These are phyloP conservation scores for Penicillium ucsense DNA, from an alignment of 495 filamentous ascomycete species.

Conservation along the genomic window DNA sequence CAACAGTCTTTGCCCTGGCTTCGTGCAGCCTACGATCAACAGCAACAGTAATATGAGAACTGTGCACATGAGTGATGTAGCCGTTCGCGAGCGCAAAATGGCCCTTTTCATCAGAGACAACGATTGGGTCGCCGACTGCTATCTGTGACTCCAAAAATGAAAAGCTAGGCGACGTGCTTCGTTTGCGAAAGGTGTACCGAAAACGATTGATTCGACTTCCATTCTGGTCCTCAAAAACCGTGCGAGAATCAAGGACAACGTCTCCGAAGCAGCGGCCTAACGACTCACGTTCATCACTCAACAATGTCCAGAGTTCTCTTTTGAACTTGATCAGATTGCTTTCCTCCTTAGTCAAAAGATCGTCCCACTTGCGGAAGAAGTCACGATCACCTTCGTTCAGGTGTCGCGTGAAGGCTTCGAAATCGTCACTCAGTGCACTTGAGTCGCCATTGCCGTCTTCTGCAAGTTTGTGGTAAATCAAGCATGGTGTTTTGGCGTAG, in stretches of 20 bases:
- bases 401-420: conserved; percentile 64
- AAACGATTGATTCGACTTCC: conserved; percentile 83
- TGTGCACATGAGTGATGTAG: conserved; percentile 68
- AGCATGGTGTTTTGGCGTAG: conserved; percentile 80
- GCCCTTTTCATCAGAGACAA: conserved; percentile 90
- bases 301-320: conserved; percentile 89
- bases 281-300: conserved; percentile 79
- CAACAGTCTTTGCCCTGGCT: conserved; percentile 59
- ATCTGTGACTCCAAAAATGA: conserved; percentile 90
- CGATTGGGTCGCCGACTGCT: conserved; percentile 80
- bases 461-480: conserved; percentile 87
- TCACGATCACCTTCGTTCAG: conserved; percentile 60
- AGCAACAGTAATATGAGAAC: conserved; percentile 67
- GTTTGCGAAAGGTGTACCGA: conserved; percentile 71
- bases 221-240: conserved; percentile 53
- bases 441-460: conserved; percentile 77
- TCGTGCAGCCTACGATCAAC: conserved; percentile 86
- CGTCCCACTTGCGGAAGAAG: conserved; percentile 93
- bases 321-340: conserved; percentile 73
- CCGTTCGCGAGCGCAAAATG: conserved; percentile 92
- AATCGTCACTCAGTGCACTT: conserved; percentile 64
- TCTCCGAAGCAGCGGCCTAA: conserved; percentile 68
- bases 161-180: conserved; percentile 43
- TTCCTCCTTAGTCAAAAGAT: conserved; percentile 87
- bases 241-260: conserved; percentile 70